phyloP scores from a whole-genome alignment of 768 basidiomycete genomes.

The Postia placenta region DNA sequence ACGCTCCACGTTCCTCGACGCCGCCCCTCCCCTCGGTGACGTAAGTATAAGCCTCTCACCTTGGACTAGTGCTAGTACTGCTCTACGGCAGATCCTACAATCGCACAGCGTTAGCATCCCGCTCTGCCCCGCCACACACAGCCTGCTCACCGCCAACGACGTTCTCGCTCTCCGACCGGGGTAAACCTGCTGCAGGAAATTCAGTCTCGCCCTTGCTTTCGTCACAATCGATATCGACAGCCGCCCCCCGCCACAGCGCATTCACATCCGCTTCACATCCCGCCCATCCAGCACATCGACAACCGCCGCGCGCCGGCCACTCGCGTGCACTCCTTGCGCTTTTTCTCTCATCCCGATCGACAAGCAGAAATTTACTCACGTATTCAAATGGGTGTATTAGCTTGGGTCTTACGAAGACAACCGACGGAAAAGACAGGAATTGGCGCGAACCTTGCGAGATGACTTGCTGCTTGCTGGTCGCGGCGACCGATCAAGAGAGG shows the following conservation, averaged over 20 bases:
- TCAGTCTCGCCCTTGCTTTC: background rate
- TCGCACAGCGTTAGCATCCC: background rate
- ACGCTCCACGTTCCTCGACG: constrained; percentile 21
- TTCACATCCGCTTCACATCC: background rate
- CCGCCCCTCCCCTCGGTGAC: constrained; percentile 15
- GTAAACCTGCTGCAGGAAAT: constrained; percentile 1
- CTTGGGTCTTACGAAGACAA: constrained; percentile 9
- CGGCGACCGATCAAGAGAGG: constrained; percentile 16
- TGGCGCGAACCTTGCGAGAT: constrained; percentile 18
- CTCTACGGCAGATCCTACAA: background rate
- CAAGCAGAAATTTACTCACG: constrained; percentile 4
- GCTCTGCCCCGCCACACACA: background rate
- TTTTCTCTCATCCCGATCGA: constrained; percentile 5
- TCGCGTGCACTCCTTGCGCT: constrained; percentile 7
- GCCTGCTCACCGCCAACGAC: constrained; percentile 2
- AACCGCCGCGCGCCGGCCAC: constrained; percentile 5
- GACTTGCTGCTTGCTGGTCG: constrained; percentile 11
- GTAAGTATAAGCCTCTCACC: constrained; percentile 5
- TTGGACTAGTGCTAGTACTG: background rate
- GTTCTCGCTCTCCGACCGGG: background rate
- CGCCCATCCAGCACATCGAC: constrained; percentile 3
- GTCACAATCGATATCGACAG: constrained; percentile 2
- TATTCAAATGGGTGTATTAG: constrained; percentile 2
- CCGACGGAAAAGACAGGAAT: constrained; percentile 13
- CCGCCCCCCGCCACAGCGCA: background rate